A percentile compares a stretch with the other conserved stretches of the same genome.
Evolutionary conservation across 805 yeast species (phyloP).

Genomic region (Ogataea dorogensis): DNA sequence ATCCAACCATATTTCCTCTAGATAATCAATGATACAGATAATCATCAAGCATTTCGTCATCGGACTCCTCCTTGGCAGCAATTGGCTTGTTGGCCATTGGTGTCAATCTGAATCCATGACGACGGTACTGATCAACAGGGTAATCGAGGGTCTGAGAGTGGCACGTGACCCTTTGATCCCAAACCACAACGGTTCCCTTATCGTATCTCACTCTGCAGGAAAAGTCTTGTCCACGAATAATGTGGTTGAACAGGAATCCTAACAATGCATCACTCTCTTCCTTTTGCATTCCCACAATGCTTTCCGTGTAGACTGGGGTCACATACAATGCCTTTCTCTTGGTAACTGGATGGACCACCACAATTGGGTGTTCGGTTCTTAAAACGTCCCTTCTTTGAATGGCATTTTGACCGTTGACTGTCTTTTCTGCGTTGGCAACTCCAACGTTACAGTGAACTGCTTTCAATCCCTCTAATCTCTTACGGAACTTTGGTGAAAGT

Average conservation of each 20-base stretch:
- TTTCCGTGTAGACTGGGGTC: conserved; percentile 60
- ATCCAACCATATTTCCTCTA: not conserved
- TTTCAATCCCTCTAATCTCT: conserved; percentile 58
- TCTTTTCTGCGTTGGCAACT: conserved; percentile 58
- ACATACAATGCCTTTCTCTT: conserved; percentile 57
- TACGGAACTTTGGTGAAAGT: conserved; percentile 62
- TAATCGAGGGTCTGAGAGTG: conserved; percentile 73
- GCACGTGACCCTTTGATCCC: conserved; percentile 74
- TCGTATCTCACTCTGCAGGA: conserved; percentile 71
- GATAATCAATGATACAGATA: conserved; percentile 13
- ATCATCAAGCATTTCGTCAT: conserved; percentile 32
- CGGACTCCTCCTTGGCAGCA: conserved; percentile 31
- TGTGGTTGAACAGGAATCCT: conserved; percentile 52
- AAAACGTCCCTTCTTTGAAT: conserved; percentile 64
- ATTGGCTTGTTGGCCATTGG: conserved; percentile 70
- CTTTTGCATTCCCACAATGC: conserved; percentile 67
- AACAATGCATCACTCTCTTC: conserved; percentile 68
- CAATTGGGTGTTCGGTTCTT: conserved; percentile 63
- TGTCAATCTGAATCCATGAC: conserved; percentile 74
- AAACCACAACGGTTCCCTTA: conserved; percentile 65
- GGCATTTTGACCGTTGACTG: conserved; percentile 53
- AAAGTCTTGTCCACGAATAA: conserved; percentile 52
- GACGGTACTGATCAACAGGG: conserved; percentile 56
- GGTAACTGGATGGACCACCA: conserved; percentile 71
- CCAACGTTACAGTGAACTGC: conserved; percentile 71